Conservation (phyloP, 192 early-diverging fungal genomes). For the Backusella westeae region DNA sequence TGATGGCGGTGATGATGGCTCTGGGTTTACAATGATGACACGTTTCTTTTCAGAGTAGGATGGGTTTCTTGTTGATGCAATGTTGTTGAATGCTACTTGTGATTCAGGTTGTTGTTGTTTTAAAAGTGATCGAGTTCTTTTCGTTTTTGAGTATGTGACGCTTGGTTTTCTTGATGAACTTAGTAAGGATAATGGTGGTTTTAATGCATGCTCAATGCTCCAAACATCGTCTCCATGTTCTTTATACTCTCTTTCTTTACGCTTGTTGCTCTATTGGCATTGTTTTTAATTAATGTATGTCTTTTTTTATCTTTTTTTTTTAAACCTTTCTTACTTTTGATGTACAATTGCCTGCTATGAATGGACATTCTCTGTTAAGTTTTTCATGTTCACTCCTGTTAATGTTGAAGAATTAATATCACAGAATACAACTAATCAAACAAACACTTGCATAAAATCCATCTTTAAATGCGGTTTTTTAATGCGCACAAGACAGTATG, state of each 20-base stretch:
- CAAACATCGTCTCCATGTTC: neutral
- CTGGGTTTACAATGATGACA: neutral
- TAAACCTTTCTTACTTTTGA: neutral
- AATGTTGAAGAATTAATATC: too few species aligned
- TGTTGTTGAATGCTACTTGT: neutral
- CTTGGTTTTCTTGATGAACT: neutral
- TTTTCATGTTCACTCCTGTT: neutral
- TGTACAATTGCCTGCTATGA: neutral
- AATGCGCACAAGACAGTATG: conserved; percentile 12
- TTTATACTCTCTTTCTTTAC: neutral
- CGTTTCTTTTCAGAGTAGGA: neutral
- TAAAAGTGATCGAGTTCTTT: neutral
- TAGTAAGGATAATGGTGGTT: neutral
- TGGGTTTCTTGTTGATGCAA: neutral
- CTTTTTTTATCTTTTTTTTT: neutral
- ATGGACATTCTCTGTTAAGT: neutral
- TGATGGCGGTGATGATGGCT: neutral
- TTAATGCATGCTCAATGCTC: neutral
- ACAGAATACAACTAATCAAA: neutral
- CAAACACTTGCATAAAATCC: neutral
- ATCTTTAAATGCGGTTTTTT: neutral
- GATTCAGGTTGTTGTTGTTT: neutral
- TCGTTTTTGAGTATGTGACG: neutral
- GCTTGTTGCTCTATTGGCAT: neutral
- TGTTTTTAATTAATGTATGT: neutral